These are phyloP conservation scores for Cenchrus americanus DNA, from an alignment of 176 grass and related monocot species.

Conservation along the genomic window DNA sequence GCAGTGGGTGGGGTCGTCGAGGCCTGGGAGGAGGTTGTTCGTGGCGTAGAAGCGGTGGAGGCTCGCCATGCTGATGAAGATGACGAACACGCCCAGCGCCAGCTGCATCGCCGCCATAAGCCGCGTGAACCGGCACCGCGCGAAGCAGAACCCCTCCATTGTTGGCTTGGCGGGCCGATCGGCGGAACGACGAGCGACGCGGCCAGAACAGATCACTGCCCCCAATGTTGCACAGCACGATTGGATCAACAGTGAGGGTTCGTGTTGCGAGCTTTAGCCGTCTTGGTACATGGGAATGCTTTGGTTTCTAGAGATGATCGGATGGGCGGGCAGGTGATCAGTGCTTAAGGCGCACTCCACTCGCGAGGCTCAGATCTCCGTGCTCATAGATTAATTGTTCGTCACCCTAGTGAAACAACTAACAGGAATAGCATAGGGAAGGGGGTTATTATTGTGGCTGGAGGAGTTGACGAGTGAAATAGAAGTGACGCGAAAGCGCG, in stretches of 20 bases:
- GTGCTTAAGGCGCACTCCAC: slow-evolving; percentile 31
- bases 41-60: slow-evolving; percentile 75
- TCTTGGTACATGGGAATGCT: neutral
- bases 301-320: neutral
- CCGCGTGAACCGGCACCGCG: slow-evolving; percentile 57
- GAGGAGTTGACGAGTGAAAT: slow-evolving; percentile 34
- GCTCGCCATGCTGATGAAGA: slow-evolving; percentile 78
- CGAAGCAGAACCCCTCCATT: slow-evolving; percentile 61
- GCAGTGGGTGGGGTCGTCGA: slow-evolving; percentile 34
- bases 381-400: slow-evolving; percentile 18
- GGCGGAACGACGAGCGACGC: neutral
- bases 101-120: slow-evolving; percentile 71
- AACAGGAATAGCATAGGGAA: neutral
- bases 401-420: neutral
- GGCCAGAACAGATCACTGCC: neutral
- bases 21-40: slow-evolving; percentile 41
- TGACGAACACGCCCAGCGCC: slow-evolving; percentile 65
- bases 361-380: slow-evolving; percentile 41
- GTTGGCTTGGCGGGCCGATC: too few relatives aligned
- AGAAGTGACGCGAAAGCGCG: slow-evolving; percentile 21
- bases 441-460: too few relatives aligned
- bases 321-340: neutral
- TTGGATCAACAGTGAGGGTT: neutral
- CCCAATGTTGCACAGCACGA: too few relatives aligned
- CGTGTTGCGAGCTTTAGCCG: neutral